phyloP scores from a whole-genome alignment of 140 eudicot genomes.

The Cichorium intybus region DNA sequence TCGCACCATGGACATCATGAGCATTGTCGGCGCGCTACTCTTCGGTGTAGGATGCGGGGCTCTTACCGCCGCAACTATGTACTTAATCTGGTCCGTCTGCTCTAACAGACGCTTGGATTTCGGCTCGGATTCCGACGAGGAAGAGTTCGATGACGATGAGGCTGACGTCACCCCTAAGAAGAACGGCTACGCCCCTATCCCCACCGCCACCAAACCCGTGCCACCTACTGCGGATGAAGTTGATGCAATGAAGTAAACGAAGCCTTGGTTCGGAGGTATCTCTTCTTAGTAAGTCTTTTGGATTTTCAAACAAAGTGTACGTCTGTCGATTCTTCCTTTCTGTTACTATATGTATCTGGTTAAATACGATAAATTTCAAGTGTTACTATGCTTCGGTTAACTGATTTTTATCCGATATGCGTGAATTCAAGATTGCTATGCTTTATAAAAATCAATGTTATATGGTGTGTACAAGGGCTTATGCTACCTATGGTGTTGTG shows the following conservation, averaged over 20 bases:
- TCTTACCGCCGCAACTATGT: conserved; percentile 72
- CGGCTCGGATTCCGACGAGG: conserved; percentile 28
- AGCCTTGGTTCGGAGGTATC: neutral
- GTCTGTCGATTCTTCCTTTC: conserved; percentile 18
- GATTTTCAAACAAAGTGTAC: neutral
- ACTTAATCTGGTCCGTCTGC: conserved; percentile 61
- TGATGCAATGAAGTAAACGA: conserved; percentile 32
- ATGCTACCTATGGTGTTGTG: neutral
- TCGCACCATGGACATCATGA: conserved; percentile 72
- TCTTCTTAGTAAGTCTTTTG: conserved; percentile 7
- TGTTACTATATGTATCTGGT: conserved; percentile 14
- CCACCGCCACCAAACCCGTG: conserved; percentile 22
- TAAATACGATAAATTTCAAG: neutral
- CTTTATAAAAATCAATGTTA: neutral
- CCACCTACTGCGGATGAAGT: conserved; percentile 38
- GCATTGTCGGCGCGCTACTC: conserved; percentile 73
- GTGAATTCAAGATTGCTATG: conserved; percentile 11
- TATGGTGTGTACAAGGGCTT: no score
- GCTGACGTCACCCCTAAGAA: conserved; percentile 31
- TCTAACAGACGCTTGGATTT: conserved; percentile 32
- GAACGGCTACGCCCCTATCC: conserved; percentile 19
- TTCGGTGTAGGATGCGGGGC: conserved; percentile 95
- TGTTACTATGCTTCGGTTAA: conserved; percentile 17
- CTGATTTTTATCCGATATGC: conserved; percentile 11
- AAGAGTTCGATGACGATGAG: conserved; percentile 34